Evolutionary conservation across 805 yeast species (phyloP).

Genomic region (Yarrowia deformans): DNA sequence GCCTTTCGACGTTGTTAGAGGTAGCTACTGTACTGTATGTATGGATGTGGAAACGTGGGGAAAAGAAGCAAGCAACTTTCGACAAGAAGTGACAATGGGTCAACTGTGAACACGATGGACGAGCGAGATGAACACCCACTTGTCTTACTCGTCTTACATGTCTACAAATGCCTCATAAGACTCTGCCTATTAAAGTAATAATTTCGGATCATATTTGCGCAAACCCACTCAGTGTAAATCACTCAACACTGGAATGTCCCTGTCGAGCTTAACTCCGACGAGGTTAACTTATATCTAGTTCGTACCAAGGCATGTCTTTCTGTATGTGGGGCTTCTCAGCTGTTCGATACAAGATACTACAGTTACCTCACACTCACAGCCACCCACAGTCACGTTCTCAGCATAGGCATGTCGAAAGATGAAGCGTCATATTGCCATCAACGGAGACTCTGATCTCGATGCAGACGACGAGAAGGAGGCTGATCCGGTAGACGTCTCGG

Average conservation of each 20-base stretch:
- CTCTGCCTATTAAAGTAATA: neutral
- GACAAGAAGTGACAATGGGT: too few species aligned
- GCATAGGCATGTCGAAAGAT: slow-evolving; percentile 5
- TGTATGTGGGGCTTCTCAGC: neutral
- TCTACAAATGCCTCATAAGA: neutral
- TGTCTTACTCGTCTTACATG: neutral
- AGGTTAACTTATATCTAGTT: slow-evolving; percentile 1
- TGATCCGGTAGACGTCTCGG: slow-evolving; percentile 11
- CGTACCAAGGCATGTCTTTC: neutral
- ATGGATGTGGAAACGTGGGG: neutral
- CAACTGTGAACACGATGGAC: too few species aligned
- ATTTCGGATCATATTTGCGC: neutral
- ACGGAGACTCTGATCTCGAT: slow-evolving; percentile 30
- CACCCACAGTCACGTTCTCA: neutral
- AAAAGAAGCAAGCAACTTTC: neutral
- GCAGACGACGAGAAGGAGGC: slow-evolving; percentile 30
- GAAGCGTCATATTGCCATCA: slow-evolving; percentile 23
- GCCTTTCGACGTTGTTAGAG: neutral
- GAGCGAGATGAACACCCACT: too few species aligned
- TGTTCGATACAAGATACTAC: neutral
- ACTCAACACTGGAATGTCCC: slow-evolving; percentile 6
- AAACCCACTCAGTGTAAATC: slow-evolving; percentile 27
- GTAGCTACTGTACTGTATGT: too few species aligned
- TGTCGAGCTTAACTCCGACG: slow-evolving; percentile 25
- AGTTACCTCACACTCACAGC: neutral